Conservation (phyloP, 176 grass and related monocot genomes). For the barley (Hordeum vulgare) region DNA sequence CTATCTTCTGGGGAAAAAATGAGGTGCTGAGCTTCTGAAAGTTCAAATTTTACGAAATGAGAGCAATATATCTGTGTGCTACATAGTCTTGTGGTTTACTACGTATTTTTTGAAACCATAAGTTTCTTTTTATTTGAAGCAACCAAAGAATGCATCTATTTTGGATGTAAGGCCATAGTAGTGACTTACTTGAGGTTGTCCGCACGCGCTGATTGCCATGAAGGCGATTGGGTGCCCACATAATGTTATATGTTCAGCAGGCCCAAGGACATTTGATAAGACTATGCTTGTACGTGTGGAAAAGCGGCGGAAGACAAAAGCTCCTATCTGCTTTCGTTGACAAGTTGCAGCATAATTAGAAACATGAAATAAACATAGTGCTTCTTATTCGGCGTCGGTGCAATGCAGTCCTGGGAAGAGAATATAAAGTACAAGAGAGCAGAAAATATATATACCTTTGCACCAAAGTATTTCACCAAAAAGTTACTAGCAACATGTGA, state of each 20-base stretch:
- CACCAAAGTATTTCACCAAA: too few relatives aligned
- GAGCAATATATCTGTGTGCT: too few relatives aligned
- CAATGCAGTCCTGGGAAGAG: neutral
- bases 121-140: too few relatives aligned
- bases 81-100: too few relatives aligned
- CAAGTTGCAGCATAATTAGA: neutral
- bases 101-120: too few relatives aligned
- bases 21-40: too few relatives aligned
- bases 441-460: too few relatives aligned
- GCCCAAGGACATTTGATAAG: neutral
- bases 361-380: neutral
- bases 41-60: too few relatives aligned
- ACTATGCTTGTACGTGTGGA: neutral
- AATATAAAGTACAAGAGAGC: neutral
- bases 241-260: neutral
- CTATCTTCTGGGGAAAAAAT: too few relatives aligned
- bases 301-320: neutral
- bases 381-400: neutral
- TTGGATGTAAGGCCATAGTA: neutral
- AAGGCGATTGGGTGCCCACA: neutral
- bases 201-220: neutral
- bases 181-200: neutral
- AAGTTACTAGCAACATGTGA: accelerated
- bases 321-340: neutral
- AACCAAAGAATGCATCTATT: neutral